Evolutionary conservation across 768 basidiomycete genomes (phyloP), one percentile per base, ranked within the genome.

Genomic region (Inosperma sp.): DNA sequence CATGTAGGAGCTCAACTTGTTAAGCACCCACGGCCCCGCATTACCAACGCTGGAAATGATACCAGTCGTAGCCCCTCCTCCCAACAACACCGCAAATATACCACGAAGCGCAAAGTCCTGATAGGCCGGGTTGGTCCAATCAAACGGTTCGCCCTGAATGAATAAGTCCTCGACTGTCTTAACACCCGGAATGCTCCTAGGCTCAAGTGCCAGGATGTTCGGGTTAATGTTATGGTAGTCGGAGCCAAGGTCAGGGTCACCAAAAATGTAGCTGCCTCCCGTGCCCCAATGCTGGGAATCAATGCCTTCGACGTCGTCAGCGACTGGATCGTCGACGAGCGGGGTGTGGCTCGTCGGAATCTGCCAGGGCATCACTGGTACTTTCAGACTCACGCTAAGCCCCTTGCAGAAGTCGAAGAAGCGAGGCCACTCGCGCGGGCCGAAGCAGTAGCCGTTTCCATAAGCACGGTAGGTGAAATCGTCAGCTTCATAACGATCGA

Each of bases 401-500:
- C 1, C 26, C 42, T 17, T 5, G 26, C 42, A 43, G 9, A 43
- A 29, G 1, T 43, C 9, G 27, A 17, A 29, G 12, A 17, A 43
- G 0, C 42, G n/a, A 6, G 26, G 26, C 42, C 42, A 40, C 21
- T 40, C 37, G 21, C n/a, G 21, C 21, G 37, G 37, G 16, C 42
- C 42, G 16, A 19, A 27, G n/a, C 39, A 41, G 26, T 14, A 41
- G 22, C 39, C 37, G 0, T 5, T 22, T 22, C 2, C 2, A 39
- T 39, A 39, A 7, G 1, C 19, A 22, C 37, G 37, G 27, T 13
- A 40, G 3, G 54, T 55, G 22, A 45, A 51, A 43, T 62, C 58
- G 45, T 68, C 64, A 13, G 31, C 43, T 23, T 61, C 61, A 54
- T 35, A 41, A 41, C 39, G 22, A n/a, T 41, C 39, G 22, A 41